Evolutionary conservation across 495 filamentous ascomycete species (phyloP).

Genomic region (Ascobolus immersus): DNA sequence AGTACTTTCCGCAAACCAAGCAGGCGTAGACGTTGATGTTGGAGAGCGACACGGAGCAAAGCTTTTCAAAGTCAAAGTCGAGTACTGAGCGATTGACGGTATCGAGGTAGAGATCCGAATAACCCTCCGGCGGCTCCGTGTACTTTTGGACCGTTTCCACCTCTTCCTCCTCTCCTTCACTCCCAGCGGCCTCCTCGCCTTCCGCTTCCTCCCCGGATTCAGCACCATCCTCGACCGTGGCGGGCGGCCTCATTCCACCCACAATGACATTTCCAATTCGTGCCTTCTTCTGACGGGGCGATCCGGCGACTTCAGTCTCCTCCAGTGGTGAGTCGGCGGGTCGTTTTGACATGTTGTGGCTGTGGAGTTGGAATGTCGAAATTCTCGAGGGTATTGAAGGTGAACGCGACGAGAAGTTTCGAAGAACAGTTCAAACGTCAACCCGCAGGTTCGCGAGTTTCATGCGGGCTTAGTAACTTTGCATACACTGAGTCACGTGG

Average conservation of each 20-base stretch:
- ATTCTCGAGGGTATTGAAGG: too few species aligned
- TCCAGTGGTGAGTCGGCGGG: constrained; percentile 9
- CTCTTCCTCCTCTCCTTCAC: constrained; percentile 21
- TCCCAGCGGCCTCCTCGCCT: constrained; percentile 21
- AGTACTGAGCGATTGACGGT: constrained; percentile 68
- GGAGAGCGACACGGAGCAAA: constrained; percentile 80
- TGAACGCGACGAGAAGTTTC: too few species aligned
- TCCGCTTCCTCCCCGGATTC: constrained; percentile 20
- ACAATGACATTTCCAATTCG: constrained; percentile 11
- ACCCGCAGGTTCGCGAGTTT: too few species aligned
- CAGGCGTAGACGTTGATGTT: constrained; percentile 99
- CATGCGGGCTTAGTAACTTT: too few species aligned
- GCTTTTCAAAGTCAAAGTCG: constrained; percentile 95
- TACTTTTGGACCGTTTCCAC: constrained; percentile 24
- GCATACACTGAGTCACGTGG: too few species aligned
- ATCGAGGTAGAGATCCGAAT: constrained; percentile 89
- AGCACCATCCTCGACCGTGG: constrained; percentile 19
- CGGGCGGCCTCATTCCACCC: constrained; percentile 7
- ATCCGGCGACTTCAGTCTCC: constrained; percentile 7
- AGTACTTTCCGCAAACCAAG: constrained; percentile 93
- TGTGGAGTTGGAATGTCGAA: too few species aligned
- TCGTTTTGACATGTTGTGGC: constrained; percentile 13
- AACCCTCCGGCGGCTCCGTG: constrained; percentile 58
- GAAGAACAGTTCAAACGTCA: too few species aligned
- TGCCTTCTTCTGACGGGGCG: constrained; percentile 11